phyloP scores from a whole-genome alignment of 2,329 filamentous ascomycete species.

The Fusarium tjaetaba region DNA sequence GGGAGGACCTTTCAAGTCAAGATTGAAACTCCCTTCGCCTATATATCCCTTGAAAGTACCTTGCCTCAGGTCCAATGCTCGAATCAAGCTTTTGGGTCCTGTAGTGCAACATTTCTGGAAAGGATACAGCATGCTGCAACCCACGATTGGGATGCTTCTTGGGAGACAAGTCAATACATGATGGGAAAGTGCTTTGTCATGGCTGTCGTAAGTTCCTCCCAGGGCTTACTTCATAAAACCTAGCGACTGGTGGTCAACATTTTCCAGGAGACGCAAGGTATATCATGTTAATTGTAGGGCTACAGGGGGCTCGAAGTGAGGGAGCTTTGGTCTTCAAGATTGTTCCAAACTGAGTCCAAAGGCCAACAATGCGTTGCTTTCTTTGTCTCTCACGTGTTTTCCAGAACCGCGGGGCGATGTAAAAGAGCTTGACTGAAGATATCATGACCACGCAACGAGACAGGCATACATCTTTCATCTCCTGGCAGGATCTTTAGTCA shows the following conservation, averaged over 20 bases:
- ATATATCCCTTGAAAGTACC: neutral
- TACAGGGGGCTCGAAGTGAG: neutral
- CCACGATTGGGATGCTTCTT: neutral
- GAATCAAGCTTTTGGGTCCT: neutral
- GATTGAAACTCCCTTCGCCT: too few relatives aligned
- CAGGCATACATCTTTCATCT: neutral
- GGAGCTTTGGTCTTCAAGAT: neutral
- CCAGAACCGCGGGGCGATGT: rapidly evolving
- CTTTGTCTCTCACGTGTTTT: neutral
- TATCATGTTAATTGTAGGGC: neutral
- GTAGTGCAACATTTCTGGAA: neutral
- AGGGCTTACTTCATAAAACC: too few relatives aligned
- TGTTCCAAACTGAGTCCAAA: neutral
- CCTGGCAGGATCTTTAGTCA: neutral
- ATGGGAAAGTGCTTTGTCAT: neutral
- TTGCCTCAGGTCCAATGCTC: neutral
- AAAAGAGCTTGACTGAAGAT: neutral
- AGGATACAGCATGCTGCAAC: neutral
- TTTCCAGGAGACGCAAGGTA: neutral
- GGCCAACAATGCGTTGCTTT: neutral
- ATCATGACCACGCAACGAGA: neutral
- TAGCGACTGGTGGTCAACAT: neutral
- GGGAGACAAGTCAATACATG: neutral
- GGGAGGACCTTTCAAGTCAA: neutral
- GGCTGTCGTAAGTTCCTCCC: neutral